Percentiles rank a stretch among this genome's conserved stretches.
Evolutionary conservation across 1,139 yeast species (phyloP).

Genomic region (Hemisphaericaspora subhashii): DNA sequence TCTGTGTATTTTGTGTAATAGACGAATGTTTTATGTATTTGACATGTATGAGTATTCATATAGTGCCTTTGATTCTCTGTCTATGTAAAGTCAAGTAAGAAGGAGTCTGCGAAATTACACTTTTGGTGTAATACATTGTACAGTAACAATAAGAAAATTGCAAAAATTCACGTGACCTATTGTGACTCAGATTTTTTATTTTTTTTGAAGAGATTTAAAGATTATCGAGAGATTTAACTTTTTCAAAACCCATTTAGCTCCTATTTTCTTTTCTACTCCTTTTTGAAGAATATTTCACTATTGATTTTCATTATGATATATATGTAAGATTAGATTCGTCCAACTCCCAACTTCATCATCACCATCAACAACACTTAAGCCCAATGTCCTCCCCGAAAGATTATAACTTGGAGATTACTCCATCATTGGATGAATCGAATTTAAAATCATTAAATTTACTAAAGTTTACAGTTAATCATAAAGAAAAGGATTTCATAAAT

Average conservation of each 20-base stretch:
- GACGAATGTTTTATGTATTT: no score
- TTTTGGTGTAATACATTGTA: no score
- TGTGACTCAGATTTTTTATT: no score
- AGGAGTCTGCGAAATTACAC: no score
- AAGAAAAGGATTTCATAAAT: constrained; percentile 5
- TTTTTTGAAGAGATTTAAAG: no score
- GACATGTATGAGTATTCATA: no score
- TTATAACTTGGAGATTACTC: constrained; percentile 29
- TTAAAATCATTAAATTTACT: constrained; percentile 13
- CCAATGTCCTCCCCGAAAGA: constrained; percentile 34
- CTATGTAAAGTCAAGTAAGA: no score
- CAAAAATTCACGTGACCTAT: constrained; percentile 3
- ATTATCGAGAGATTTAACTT: no score
- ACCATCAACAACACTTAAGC: background rate
- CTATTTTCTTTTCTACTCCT: background rate
- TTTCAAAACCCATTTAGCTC: background rate
- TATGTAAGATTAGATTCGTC: constrained; percentile 12
- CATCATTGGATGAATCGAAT: constrained; percentile 16
- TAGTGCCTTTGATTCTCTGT: no score
- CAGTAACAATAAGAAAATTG: no score
- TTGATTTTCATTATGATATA: constrained; percentile 10
- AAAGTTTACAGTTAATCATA: constrained; percentile 16
- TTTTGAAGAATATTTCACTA: no score
- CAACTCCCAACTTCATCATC: background rate
- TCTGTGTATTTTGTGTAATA: no score